Conservation (phyloP, 2,329 filamentous ascomycete species). For the Cladophialophora chaetospira region DNA sequence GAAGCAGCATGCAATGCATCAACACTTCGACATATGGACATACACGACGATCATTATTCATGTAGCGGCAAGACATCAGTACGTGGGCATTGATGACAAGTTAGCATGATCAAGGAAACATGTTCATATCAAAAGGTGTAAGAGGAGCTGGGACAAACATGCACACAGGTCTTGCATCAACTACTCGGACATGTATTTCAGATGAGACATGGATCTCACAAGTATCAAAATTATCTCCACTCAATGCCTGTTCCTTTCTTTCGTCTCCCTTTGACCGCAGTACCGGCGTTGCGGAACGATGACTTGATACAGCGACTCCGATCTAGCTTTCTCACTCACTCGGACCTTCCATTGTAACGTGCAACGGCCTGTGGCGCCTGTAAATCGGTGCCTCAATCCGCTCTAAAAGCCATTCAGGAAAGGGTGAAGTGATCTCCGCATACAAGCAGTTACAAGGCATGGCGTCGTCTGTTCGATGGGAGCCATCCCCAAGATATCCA, state of each 20-base stretch:
- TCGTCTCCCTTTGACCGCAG: neutral
- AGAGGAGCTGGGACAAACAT: constrained; percentile 13
- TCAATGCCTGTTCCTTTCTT: neutral
- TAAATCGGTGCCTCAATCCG: too few relatives aligned
- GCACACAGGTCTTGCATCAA: constrained; percentile 15
- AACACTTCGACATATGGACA: constrained; percentile 11
- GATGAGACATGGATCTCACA: constrained; percentile 9
- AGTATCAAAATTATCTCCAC: constrained; percentile 2
- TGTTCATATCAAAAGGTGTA: constrained; percentile 18
- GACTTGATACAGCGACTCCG: too few relatives aligned
- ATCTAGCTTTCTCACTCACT: too few relatives aligned
- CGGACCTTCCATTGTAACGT: too few relatives aligned
- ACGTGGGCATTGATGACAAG: constrained; percentile 19
- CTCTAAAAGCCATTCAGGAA: too few relatives aligned
- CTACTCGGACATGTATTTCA: constrained; percentile 16
- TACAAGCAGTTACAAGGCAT: too few relatives aligned
- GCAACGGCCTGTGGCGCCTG: too few relatives aligned
- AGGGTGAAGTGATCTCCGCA: too few relatives aligned
- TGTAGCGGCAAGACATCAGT: constrained; percentile 21
- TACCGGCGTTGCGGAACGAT: too few relatives aligned
- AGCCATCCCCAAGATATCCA: too few relatives aligned
- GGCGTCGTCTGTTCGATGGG: too few relatives aligned
- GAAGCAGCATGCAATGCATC: constrained; percentile 14
- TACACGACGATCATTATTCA: constrained; percentile 12
- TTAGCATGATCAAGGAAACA: constrained; percentile 13